Evolutionary conservation across 1,284 basidiomycete species (phyloP).

Genomic region (Melampsora medusae): DNA sequence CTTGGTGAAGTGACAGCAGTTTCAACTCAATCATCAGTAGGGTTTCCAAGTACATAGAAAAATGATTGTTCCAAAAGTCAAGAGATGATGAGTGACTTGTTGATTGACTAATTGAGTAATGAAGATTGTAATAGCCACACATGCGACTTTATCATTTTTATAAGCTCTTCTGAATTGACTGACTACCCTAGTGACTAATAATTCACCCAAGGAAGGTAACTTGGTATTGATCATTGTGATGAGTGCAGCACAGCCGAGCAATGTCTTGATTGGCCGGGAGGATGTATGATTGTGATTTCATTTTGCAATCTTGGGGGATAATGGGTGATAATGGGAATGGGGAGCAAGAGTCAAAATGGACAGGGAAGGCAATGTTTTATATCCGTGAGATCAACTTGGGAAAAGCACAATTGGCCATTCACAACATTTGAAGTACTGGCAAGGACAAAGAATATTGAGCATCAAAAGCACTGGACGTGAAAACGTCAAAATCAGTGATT

Average conservation of each 20-base stretch:
- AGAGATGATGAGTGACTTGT: conserved; percentile 85
- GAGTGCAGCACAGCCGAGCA: conserved; percentile 87
- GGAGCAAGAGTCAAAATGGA: no score
- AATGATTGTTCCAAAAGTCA: conserved; percentile 90
- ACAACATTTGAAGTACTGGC: no score
- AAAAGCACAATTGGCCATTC: no score
- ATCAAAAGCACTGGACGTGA: no score
- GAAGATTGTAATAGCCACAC: conserved; percentile 90
- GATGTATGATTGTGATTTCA: no score
- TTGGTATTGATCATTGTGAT: conserved; percentile 96
- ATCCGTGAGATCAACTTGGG: no score
- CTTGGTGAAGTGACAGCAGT: conserved; percentile 93
- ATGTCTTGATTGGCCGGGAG: no score
- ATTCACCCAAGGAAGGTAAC: conserved; percentile 89
- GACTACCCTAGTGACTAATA: conserved; percentile 81
- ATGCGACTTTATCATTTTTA: conserved; percentile 89
- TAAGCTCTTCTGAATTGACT: conserved; percentile 93
- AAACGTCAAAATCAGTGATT: no score
- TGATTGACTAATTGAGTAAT: conserved; percentile 97
- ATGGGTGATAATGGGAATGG: no score
- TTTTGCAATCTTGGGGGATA: no score
- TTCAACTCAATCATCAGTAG: conserved; percentile 96
- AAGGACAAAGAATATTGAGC: no score
- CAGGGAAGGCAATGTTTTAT: no score
- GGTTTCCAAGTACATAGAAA: conserved; percentile 88